Evolutionary conservation across 352 stramenopile genomes (phyloP), one percentile per base, ranked within the genome.

Genomic region (Pythium plurisporium): DNA sequence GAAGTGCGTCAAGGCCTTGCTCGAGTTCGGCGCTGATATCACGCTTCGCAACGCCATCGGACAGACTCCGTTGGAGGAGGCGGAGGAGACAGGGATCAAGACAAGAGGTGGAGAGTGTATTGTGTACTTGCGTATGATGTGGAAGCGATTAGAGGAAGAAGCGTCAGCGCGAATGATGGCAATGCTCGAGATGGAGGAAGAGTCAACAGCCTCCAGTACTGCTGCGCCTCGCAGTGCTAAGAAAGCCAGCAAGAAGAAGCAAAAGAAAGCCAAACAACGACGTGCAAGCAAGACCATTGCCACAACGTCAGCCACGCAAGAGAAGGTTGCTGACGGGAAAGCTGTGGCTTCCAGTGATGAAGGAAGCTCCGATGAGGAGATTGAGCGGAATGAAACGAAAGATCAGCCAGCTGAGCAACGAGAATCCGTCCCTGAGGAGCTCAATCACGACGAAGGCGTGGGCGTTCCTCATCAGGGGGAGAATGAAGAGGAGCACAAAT

Each of bases 171-270:
- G 82, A 2, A 94, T 91, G 83, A 82, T 90, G 67, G 70, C 73
- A 7, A 94, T 94, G 83, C 64, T 94, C 2, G 81, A 94, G 63
- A 84, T 91, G 72, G 83, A 94, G 47, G 81, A 88, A 45, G 66
- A 70, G 22, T 53, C 42, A 1, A n/a, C 34, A 12, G 14, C 1
- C 45, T 57, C 3, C 22, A 34, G 29, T 45, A 29, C 15, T 10
- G 17, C 61, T 27, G 41, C 19, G 4, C 2, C 69, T 34, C 26
- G 54, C 37, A 30, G 84, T 76, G 51, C 68, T 19, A 66, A 61
- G 44, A 66, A 66, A 44, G 14, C 44, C n/a, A 61, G 37, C 57
- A 91, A 87, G 64, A 92, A 89, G 68, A 87, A 87, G 59, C 78
- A 75, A 40, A 87, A 89, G 55, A 89, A 86, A 19, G 65, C 65